Base-by-base conservation (phyloP, 164 flowering plant species). In the Chimonanthus salicifolius region DNA sequence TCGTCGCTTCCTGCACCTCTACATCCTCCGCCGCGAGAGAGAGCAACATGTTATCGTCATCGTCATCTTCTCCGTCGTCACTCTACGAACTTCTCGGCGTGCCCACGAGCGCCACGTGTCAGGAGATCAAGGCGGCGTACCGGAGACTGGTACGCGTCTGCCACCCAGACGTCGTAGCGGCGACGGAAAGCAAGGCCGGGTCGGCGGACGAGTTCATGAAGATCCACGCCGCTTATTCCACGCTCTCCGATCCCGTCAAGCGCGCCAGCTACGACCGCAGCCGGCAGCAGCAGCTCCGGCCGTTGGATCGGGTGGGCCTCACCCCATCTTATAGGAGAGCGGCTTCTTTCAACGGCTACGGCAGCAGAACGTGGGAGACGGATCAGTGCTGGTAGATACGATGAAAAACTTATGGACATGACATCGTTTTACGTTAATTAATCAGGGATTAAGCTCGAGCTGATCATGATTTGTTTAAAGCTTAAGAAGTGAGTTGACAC, bases 51-150 rank as follows among this genome's bases (percentile, higher is more conserved):
- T 4, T 13, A 47, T 44, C 48, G 18, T 11, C 70, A 13, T 47
- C 49, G 2, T 33, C 33, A 18, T 2, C 18, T 44, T 46, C 49
- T 20, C 7, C 78, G 10, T 67, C 81, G 11, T 88, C 97, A 5
- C 84, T 86, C 3, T 90, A 90, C 80, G 90, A 89, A 6, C 88
- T 90, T 3, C 85, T 92, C 15, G 94, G 97, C 67, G 68, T 92
- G 2, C 80, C 70, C n/a, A 70, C 60, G 65, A 88, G 84, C 3
- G 94, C 97, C 69, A 74, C 91, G 58, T 70, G 70, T 64, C 84
- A 84, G 58, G 94, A 90, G 80, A 86, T 92, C 81, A 92, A 92
- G 74, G 33, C 86, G 0, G 97, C 97, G n/a, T 92, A 90, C 73
- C 67, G 94, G 51, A 78, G 71, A 45, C 58, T 90, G 15, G 97